phyloP scores from a whole-genome alignment of 371 early-diverging fungal genomes.

The Mortierella sp. region DNA sequence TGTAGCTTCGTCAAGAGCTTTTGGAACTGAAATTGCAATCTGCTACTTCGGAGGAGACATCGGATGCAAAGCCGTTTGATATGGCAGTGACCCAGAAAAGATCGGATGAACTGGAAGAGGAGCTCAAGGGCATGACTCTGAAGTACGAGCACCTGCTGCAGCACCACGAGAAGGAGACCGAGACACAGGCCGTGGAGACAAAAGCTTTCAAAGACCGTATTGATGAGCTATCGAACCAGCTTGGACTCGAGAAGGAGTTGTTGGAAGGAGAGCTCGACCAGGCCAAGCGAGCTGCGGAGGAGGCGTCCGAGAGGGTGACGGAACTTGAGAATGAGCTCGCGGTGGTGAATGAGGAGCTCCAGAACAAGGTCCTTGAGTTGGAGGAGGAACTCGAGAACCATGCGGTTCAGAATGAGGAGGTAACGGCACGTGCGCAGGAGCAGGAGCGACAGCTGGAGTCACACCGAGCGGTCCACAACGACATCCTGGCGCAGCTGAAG shows the following conservation, averaged over 20 bases:
- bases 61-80: conserved; percentile 12
- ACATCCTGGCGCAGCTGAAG: conserved; percentile 40
- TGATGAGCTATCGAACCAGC: conserved; percentile 29
- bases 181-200: conserved; percentile 19
- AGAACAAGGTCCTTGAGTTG: conserved; percentile 45
- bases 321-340: conserved; percentile 43
- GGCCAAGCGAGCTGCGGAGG: conserved; percentile 23
- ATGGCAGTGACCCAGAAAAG: conserved; percentile 12
- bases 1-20: conserved; percentile 43
- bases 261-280: conserved; percentile 37
- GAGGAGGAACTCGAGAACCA: conserved; percentile 43
- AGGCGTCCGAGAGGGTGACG: conserved; percentile 22
- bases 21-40: conserved; percentile 44
- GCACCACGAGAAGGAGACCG: conserved; percentile 32
- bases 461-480: conserved; percentile 40
- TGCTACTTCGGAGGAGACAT: conserved; percentile 32
- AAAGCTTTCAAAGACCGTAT: conserved; percentile 45
- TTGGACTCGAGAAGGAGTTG: conserved; percentile 34
- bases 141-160: conserved; percentile 41
- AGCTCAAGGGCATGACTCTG: conserved; percentile 32
- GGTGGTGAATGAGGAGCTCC: conserved; percentile 46
- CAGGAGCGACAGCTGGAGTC: conserved; percentile 47
- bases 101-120: conserved; percentile 32
- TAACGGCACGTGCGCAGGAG: conserved; percentile 29
- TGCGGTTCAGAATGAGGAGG: conserved; percentile 19